Evolutionary conservation across 2,329 filamentous ascomycete species (phyloP), one percentile per base, ranked within the genome.

Genomic region (Penicillium sp.): DNA sequence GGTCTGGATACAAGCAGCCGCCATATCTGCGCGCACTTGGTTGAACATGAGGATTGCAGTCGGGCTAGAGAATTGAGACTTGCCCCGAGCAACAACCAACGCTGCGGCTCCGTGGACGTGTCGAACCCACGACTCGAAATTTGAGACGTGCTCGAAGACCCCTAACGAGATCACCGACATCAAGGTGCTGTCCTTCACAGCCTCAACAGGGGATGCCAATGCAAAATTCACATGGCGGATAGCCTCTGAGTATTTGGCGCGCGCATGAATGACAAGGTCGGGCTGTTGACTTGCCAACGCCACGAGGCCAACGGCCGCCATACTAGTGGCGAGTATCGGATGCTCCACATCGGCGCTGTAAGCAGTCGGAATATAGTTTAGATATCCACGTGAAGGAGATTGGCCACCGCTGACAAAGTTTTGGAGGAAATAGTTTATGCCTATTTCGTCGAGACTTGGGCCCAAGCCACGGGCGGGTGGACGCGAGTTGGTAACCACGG

Each of bases 141-240:
- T 54, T 2, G 68, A 67, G 50, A 68, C 58, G 20, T 69, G 62
- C 49, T 71, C 69, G 15, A 71, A 71, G 0, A 71, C 60, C 0
- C 67, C 68, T 1, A 71, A 35, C 5, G 68, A 69, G 22, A 71
- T 71, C 0, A 71, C 64, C 1, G 69, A 65, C 67, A 70, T 69
- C 49, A 70, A 50, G 12, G 63, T 69, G 28, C 67, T 68, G 51
- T 71, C 69, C 48, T 68, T 67, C 22, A 67, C 25, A 0, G 61
- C 65, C 31, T 71, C 68, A 4, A 53, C 48, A 0, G 69, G 68
- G 1, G 63, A 69, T 7, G 64, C 58, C 48, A 71, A 55, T 1
- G 68, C 69, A 6, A 12, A 6, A 38, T 70, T 71, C 1, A 71
- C 66, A 38, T 54, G 45, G 6, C 50, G 42, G 37, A 71, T 70